These are phyloP conservation scores for Claviceps maximensis DNA, from an alignment of 2,329 filamentous ascomycete species.

Conservation along the genomic window DNA sequence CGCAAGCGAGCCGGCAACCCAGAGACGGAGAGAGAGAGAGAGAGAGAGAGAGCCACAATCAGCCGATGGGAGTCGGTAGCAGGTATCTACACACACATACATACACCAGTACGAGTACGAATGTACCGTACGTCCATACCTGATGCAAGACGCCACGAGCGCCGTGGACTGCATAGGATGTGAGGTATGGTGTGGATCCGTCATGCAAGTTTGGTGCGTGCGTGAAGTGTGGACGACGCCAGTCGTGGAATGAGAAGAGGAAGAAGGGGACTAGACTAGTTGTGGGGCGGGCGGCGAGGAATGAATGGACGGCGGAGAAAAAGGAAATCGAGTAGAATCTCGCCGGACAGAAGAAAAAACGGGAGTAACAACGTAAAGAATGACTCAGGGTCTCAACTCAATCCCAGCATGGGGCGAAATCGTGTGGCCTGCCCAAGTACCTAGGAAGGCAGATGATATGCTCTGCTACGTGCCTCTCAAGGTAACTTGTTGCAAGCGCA, in stretches of 20 bases:
- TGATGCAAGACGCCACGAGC: slow-evolving; percentile 7
- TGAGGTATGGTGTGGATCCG: slow-evolving; percentile 1
- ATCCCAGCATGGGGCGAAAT: no score
- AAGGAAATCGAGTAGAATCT: background rate
- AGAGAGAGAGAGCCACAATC: slow-evolving; percentile 3
- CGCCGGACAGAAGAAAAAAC: no score
- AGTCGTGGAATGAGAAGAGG: background rate
- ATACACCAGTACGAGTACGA: background rate
- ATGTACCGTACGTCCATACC: background rate
- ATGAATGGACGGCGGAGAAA: background rate
- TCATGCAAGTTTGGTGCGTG: slow-evolving; percentile 1
- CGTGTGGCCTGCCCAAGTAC: no score
- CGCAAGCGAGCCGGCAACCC: slow-evolving; percentile 1
- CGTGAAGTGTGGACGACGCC: background rate
- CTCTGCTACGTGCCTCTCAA: no score
- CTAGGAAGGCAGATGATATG: no score
- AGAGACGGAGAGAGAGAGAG: background rate
- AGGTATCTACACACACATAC: background rate
- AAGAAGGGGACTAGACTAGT: background rate
- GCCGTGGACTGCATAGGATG: background rate
- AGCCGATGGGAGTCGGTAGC: background rate
- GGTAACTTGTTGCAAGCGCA: no score
- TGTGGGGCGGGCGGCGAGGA: background rate
- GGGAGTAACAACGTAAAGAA: no score
- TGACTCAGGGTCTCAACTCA: no score